Base-by-base conservation (phyloP, 345 rosid species). In the Populus davidiana region DNA sequence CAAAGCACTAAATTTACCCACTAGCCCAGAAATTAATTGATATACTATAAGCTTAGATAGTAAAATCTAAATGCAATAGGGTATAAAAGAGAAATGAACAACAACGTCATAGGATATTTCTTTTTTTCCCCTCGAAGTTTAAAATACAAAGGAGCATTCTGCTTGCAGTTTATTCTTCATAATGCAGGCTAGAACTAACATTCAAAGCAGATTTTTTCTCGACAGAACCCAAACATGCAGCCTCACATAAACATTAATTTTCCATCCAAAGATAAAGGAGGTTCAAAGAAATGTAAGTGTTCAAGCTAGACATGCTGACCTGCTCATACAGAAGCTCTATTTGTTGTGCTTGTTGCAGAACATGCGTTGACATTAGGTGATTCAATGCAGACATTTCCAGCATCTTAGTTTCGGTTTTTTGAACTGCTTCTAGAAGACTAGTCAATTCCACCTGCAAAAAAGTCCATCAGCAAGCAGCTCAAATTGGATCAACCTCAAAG, bases 361-460 rank as follows among this genome's bases (percentile, higher is more conserved):
- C 92, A 80, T 92, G 98, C 2, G 98, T 91, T 75, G 99, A 89
- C 93, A 94, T 88, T 59, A 94, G 94, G 76, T 96, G 99, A 83
- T 96, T 94, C 84, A 91, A 56, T 74, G 98, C 98, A 68, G 98
- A 94, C 97, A 96, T 94, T 87, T 96, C 99, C 77, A 96, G 94
- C 98, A 96, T 94, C 88, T 89, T 92, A 41, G 97, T 91, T 86
- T 91, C 99, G 6, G 97, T 96, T 88, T 93, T 85, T 80, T 87
- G 96, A 83, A 81, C 98, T 41, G 95, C 87, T 52, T 94, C 99
- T 72, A 96, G 85, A 63, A 94, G 97, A 88, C 86, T 87, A 43
- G 90, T 83, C 87, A 94, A 87, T 87, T 92, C 98, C 6, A 89
- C 94, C 98, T 94, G 86, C 86, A 86, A n/a, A 72, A 59, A 27